Conservation (phyloP, 2,329 filamentous ascomycete species). For the Dryadomyces quercus-mongolicae region DNA sequence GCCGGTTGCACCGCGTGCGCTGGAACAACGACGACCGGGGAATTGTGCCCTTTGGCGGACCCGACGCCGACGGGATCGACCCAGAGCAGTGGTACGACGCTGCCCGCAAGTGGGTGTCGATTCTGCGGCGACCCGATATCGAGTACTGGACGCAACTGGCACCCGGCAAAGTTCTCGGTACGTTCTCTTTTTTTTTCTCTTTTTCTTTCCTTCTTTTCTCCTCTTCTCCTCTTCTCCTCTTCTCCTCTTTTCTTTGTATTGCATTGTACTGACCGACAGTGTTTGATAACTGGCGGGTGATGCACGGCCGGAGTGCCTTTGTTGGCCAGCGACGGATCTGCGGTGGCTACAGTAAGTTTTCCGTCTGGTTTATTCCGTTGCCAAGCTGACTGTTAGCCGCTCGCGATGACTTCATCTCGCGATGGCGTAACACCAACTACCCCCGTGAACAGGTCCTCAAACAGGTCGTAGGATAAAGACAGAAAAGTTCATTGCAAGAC, state of each 20-base stretch:
- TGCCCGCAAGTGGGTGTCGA: conserved; percentile 58
- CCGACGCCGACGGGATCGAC: conserved; percentile 21
- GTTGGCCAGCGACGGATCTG: conserved; percentile 78
- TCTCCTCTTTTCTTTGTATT: no score
- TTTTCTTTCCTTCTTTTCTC: no score
- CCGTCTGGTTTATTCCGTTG: not conserved
- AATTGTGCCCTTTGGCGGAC: conserved; percentile 41
- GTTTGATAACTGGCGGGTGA: conserved; percentile 91
- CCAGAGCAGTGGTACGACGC: conserved; percentile 65
- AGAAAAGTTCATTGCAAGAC: no score
- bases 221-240: no score
- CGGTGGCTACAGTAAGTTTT: conserved; percentile 64
- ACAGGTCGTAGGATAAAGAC: conserved; percentile 17
- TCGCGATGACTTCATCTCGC: conserved; percentile 68
- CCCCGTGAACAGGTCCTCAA: conserved; percentile 29
- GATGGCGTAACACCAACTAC: conserved; percentile 61
- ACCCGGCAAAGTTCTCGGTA: conserved; percentile 68
- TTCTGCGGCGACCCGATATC: conserved; percentile 51
- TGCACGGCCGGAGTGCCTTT: conserved; percentile 79
- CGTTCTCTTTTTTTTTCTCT: no score
- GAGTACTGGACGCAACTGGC: conserved; percentile 72
- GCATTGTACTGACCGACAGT: conserved; percentile 42
- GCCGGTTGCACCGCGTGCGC: conserved; percentile 46
- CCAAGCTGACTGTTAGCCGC: conserved; percentile 44
- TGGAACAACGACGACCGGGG: conserved; percentile 94